phyloP scores from a whole-genome alignment of 257 asterid genomes.

The Orobanche coerulescens region DNA sequence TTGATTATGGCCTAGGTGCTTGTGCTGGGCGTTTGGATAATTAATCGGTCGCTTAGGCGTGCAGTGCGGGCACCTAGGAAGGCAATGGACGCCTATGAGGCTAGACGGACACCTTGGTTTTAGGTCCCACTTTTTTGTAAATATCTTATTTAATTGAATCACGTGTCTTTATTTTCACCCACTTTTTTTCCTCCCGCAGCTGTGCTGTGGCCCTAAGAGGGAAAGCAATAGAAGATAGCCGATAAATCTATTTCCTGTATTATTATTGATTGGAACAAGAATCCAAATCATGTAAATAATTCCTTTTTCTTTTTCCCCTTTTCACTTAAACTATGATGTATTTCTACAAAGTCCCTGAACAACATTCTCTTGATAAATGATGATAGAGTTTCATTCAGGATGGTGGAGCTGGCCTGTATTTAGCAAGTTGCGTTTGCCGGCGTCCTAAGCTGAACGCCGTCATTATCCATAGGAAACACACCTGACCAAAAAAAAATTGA shows the following conservation, averaged over 20 bases:
- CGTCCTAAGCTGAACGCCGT: conserved; percentile 67
- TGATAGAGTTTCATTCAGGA: conserved; percentile 24
- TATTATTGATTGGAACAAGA: background rate
- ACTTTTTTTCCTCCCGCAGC: too few species aligned
- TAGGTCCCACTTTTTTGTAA: too few species aligned
- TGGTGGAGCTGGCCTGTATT: conserved; percentile 33
- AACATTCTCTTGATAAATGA: conserved; percentile 29
- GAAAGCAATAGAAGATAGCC: too few species aligned
- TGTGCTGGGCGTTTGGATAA: too few species aligned
- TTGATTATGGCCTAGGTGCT: too few species aligned
- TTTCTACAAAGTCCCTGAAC: conserved; percentile 12
- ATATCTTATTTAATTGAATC: too few species aligned
- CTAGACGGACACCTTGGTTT: too few species aligned
- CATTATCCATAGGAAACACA: conserved; percentile 59
- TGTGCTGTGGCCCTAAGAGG: too few species aligned
- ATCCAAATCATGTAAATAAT: background rate
- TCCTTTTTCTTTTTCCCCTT: background rate
- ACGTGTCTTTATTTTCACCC: too few species aligned
- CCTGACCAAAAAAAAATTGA: conserved; percentile 32
- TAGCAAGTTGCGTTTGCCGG: conserved; percentile 56
- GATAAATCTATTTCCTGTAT: background rate
- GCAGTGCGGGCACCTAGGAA: too few species aligned
- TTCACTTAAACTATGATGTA: background rate
- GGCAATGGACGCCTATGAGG: too few species aligned
- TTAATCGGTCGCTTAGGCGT: too few species aligned